Percentiles rank a stretch among this genome's conserved stretches.
phyloP scores from a whole-genome alignment of 1,139 yeast species.

The Geotrichum australiense region DNA sequence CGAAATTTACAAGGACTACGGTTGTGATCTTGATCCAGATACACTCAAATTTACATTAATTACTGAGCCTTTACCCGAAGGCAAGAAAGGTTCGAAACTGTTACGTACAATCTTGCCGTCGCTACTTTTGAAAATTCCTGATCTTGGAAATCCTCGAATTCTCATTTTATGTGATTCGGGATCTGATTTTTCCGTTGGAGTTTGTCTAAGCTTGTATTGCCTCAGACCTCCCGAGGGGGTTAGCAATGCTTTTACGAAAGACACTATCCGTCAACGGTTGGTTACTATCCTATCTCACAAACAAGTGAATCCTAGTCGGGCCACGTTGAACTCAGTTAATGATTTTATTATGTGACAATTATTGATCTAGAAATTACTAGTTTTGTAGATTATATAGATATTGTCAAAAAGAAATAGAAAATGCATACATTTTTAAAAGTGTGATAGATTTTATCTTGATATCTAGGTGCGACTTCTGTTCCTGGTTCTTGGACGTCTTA shows the following conservation, averaged over 20 bases:
- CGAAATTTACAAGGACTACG: not conserved
- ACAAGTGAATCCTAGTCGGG: constrained; percentile 66
- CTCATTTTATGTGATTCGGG: constrained; percentile 59
- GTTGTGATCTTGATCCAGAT: not conserved
- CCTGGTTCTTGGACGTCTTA: too few relatives aligned
- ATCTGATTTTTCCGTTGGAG: constrained; percentile 57
- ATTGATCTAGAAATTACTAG: too few relatives aligned
- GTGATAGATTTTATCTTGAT: too few relatives aligned
- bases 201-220: constrained; percentile 48
- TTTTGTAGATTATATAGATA: too few relatives aligned
- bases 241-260: constrained; percentile 27
- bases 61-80: constrained; percentile 34
- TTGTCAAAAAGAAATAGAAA: too few relatives aligned
- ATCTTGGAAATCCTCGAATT: constrained; percentile 18
- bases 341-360: constrained; percentile 29
- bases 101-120: constrained; percentile 42
- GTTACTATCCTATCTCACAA: constrained; percentile 42
- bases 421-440: too few relatives aligned
- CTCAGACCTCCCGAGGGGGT: constrained; percentile 35
- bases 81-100: constrained; percentile 58
- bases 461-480: too few relatives aligned
- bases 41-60: not conserved
- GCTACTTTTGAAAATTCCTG: constrained; percentile 20
- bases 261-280: constrained; percentile 49
- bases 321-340: constrained; percentile 49